A percentile compares a stretch with the other conserved stretches of the same genome.
Conservation (phyloP, 192 early-diverging fungal species). For the Jimgerdemannia flammicorona region DNA sequence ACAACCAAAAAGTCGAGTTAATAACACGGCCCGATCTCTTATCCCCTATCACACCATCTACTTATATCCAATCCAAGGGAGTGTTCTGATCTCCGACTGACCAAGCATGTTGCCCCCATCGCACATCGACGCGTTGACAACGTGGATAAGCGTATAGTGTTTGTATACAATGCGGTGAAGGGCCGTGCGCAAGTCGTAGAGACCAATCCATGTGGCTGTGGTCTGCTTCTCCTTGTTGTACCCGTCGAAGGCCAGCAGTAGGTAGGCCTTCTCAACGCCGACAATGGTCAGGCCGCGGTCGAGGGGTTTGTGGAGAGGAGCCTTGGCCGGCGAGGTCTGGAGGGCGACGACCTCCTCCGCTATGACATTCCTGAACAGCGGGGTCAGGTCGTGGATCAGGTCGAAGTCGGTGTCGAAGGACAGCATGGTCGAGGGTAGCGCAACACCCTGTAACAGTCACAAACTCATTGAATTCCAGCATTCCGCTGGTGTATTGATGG, state of each 20-base stretch:
- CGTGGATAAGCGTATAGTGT: neutral
- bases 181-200: neutral
- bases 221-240: neutral
- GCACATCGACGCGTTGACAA: neutral
- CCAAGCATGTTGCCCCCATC: neutral
- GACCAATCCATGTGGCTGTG: neutral
- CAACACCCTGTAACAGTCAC: neutral
- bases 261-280: neutral
- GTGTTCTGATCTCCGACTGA: neutral
- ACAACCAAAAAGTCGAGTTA: neutral
- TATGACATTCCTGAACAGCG: neutral
- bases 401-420: neutral
- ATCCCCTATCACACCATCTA: neutral
- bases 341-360: neutral
- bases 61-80: neutral
- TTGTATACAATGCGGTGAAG: neutral
- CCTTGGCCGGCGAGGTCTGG: neutral
- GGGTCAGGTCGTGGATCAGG: neutral
- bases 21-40: neutral
- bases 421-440: neutral
- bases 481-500: too few species aligned
- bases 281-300: neutral
- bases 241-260: neutral
- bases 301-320: neutral
- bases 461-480: too few species aligned